phyloP scores from a whole-genome alignment of 805 yeast genomes.

The Ogataea glucozyma region DNA sequence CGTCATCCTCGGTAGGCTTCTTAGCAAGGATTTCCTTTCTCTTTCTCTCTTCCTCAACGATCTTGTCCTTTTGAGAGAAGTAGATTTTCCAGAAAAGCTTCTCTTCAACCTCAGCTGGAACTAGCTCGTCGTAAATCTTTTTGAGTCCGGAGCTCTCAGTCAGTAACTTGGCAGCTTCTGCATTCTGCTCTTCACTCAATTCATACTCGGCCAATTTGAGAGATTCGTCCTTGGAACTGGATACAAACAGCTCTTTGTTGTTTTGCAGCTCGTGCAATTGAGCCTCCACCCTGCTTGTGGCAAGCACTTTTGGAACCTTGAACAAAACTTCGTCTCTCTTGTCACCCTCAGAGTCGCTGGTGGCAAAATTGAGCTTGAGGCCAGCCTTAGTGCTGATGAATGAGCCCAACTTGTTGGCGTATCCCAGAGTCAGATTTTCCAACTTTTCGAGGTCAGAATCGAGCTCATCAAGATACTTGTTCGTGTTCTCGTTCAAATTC shows the following conservation, averaged over 20 bases:
- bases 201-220: conserved; percentile 38
- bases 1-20: conserved; percentile 37
- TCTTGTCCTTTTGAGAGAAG: conserved; percentile 51
- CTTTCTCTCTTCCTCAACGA: conserved; percentile 61
- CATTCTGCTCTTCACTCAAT: conserved; percentile 48
- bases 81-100: conserved; percentile 75
- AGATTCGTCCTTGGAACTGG: conserved; percentile 36
- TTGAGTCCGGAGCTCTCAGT: conserved; percentile 51
- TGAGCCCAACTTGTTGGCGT: conserved; percentile 57
- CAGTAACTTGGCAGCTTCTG: conserved; percentile 44
- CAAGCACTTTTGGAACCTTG: conserved; percentile 43
- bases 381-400: conserved; percentile 40
- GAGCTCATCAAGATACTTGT: conserved; percentile 64
- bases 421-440: conserved; percentile 68
- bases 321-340: conserved; percentile 44
- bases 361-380: conserved; percentile 14
- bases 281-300: conserved; percentile 61
- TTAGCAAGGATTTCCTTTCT: conserved; percentile 61
- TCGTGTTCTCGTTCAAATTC: conserved; percentile 46
- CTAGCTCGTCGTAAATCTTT: conserved; percentile 58
- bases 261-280: conserved; percentile 58
- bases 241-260: conserved; percentile 46
- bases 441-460: conserved; percentile 74
- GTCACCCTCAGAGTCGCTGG: conserved; percentile 25
- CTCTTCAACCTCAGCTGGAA: conserved; percentile 60